Evolutionary conservation across 139 green algal species (phyloP).

Genomic region (Ettlia oleoabundans): DNA sequence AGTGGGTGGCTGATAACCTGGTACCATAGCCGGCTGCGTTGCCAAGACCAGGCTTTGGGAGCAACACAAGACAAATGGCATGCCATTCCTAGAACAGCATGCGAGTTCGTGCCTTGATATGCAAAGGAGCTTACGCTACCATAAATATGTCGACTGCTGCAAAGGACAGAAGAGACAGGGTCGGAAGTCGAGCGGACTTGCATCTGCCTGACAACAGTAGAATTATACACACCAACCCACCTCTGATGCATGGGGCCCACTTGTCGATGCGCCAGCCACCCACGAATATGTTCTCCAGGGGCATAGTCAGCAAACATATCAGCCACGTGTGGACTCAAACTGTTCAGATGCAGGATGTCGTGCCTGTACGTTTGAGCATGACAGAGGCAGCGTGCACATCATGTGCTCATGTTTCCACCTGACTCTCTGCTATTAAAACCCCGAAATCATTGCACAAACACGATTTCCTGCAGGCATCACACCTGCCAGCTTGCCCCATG

Average conservation of each 20-base stretch:
- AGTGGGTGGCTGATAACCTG: conserved; percentile 39
- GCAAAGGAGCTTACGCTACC: conserved; percentile 81
- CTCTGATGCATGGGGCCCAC: neutral
- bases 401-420: too few species aligned
- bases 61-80: neutral
- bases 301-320: conserved; percentile 13
- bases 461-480: neutral
- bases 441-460: neutral
- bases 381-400: neutral
- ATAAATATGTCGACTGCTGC: neutral
- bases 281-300: neutral
- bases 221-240: too few species aligned
- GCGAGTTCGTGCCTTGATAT: conserved; percentile 77
- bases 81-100: conserved; percentile 26
- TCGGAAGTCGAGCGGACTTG: too few species aligned
- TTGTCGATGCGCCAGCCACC: neutral
- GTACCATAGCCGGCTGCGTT: conserved; percentile 36
- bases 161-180: neutral
- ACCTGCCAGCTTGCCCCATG: neutral
- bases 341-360: conserved; percentile 69
- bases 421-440: too few species aligned
- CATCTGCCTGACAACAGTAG: too few species aligned
- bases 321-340: conserved; percentile 71
- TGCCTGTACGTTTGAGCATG: conserved; percentile 4
- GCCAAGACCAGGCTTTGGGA: conserved; percentile 5